These are phyloP conservation scores for Arabidopsis suecica DNA, from an alignment of 345 rosid genomes.

Conservation along the genomic window DNA sequence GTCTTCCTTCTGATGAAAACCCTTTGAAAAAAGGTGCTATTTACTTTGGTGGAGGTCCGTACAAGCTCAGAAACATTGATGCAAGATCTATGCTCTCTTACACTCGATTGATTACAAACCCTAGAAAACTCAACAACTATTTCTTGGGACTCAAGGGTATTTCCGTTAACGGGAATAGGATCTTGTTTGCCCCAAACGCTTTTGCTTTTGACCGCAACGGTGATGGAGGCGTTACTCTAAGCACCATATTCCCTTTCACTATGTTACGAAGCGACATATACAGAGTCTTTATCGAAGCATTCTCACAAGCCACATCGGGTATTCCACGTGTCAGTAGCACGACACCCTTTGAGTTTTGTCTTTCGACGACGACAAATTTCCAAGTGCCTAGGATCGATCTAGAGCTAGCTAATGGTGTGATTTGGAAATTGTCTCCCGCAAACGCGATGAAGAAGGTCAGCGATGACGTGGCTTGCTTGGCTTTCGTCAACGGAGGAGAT, in stretches of 20 bases:
- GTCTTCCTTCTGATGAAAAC: conserved; percentile 44
- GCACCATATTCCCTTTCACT: conserved; percentile 45
- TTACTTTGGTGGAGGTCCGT: conserved; percentile 49
- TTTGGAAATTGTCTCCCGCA: conserved; percentile 46
- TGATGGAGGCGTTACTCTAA: conserved; percentile 48
- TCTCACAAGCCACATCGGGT: conserved; percentile 36
- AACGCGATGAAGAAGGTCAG: conserved; percentile 51
- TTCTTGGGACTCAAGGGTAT: conserved; percentile 43
- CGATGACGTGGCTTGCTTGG: conserved; percentile 48
- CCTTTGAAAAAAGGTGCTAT: conserved; percentile 38
- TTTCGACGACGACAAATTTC: conserved; percentile 17
- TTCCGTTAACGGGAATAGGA: conserved; percentile 17
- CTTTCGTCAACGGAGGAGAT: conserved; percentile 48
- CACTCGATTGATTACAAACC: conserved; percentile 35
- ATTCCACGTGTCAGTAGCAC: conserved; percentile 44
- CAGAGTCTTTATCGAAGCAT: conserved; percentile 36
- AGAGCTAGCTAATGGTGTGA: conserved; percentile 36
- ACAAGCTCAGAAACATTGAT: conserved; percentile 38
- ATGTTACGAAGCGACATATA: conserved; percentile 43
- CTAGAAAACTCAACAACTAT: conserved; percentile 39
- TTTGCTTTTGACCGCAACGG: conserved; percentile 39
- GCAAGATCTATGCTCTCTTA: conserved; percentile 42
- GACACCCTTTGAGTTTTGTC: conserved; percentile 48
- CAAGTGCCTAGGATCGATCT: conserved; percentile 47
- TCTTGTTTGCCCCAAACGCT: conserved; percentile 20